Conservation (phyloP, 169 alveolate species). For the Babesia ovis region DNA sequence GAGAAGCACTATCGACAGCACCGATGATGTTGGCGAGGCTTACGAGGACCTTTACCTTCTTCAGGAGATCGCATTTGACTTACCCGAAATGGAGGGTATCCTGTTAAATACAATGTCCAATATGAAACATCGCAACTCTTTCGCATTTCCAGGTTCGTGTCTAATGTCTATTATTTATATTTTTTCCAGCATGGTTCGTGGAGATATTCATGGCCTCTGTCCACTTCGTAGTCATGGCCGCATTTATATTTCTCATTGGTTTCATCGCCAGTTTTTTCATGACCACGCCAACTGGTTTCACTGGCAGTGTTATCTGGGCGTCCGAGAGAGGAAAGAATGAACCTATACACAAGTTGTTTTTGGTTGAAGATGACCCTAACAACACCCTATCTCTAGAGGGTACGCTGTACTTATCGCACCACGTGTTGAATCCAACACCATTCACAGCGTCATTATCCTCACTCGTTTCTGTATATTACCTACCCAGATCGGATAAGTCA, state of each 20-base stretch:
- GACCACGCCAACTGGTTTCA: conserved; percentile 39
- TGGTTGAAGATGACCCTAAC: conserved; percentile 4
- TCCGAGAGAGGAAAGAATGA: background rate
- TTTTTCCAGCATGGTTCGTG: conserved; percentile 42
- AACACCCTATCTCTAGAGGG: conserved; percentile 29
- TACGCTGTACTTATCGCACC: conserved; percentile 34
- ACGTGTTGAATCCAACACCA: conserved; percentile 42
- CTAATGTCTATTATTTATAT: background rate
- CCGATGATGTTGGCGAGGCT: conserved; percentile 16
- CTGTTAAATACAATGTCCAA: conserved; percentile 16
- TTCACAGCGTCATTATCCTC: conserved; percentile 52
- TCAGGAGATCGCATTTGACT: conserved; percentile 52
- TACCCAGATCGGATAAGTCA: conserved; percentile 17
- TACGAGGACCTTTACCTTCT: conserved; percentile 37
- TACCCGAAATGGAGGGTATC: conserved; percentile 51
- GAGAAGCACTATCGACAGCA: conserved; percentile 16
- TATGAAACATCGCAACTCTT: conserved; percentile 30
- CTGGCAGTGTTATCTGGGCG: conserved; percentile 36
- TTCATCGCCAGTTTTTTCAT: conserved; percentile 34
- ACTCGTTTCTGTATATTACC: conserved; percentile 19
- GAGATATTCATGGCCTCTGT: conserved; percentile 9
- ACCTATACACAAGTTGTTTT: conserved; percentile 24
- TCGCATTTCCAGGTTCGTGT: conserved; percentile 53
- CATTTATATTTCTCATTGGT: conserved; percentile 33
- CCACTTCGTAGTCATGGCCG: conserved; percentile 29